These are phyloP conservation scores for Globisporangium cederbergense DNA, from an alignment of 352 stramenopile genomes.

Conservation along the genomic window DNA sequence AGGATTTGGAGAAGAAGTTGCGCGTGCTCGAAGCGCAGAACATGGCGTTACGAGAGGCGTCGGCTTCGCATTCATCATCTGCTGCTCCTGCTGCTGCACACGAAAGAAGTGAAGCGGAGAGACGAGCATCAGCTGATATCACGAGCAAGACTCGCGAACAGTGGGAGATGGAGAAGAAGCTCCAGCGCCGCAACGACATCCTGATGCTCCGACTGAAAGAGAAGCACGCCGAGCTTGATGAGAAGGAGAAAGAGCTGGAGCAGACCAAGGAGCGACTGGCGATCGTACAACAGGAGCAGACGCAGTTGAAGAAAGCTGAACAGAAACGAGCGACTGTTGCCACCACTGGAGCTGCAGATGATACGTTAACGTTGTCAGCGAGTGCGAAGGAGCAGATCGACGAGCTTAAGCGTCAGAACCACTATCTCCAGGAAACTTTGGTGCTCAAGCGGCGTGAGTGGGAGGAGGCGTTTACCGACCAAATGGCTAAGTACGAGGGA, in stretches of 20 bases:
- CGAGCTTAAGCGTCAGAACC: slow-evolving; percentile 51
- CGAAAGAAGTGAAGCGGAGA: not conserved
- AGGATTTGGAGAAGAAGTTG: slow-evolving; percentile 65
- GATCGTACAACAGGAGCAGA: slow-evolving; percentile 27
- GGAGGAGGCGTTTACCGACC: slow-evolving; percentile 37
- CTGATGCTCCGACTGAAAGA: slow-evolving; percentile 69
- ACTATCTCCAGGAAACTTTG: slow-evolving; percentile 55
- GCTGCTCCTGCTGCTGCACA: not conserved
- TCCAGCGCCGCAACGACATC: slow-evolving; percentile 65
- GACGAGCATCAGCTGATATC: not conserved
- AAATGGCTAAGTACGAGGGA: slow-evolving; percentile 57
- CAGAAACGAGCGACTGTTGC: slow-evolving; percentile 18
- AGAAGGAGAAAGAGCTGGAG: slow-evolving; percentile 42
- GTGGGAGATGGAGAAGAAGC: slow-evolving; percentile 65
- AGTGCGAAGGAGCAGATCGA: slow-evolving; percentile 26
- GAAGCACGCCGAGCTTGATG: slow-evolving; percentile 48
- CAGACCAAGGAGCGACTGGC: slow-evolving; percentile 28
- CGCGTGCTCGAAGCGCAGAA: slow-evolving; percentile 80
- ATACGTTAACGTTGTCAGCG: not conserved
- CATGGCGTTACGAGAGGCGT: slow-evolving; percentile 59
- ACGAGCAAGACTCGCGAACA: slow-evolving; percentile 22
- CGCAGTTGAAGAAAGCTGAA: slow-evolving; percentile 19
- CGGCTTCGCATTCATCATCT: slow-evolving; percentile 4
- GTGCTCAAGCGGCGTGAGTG: slow-evolving; percentile 66
- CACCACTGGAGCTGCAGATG: not conserved